Base-by-base conservation (phyloP, 2,329 filamentous ascomycete genomes). In the Xylogone sp. region DNA sequence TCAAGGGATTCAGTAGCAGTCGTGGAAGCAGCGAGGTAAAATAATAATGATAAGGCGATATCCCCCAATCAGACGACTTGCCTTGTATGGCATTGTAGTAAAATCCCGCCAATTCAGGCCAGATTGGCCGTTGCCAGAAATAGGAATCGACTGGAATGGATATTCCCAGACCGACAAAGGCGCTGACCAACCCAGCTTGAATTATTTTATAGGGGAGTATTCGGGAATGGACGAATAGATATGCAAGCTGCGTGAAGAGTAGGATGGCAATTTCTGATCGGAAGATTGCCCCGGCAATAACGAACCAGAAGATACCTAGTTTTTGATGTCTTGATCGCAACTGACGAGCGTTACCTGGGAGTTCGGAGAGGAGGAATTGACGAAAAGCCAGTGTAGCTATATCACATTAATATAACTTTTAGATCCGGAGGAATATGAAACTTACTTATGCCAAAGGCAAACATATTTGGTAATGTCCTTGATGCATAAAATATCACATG, bases 401-500 rank as follows among this genome's bases (percentile, higher is more conserved):
- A 46, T 29, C 2, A 19, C 22, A 19, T 61, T 46, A 60, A 48
- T 42, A 48, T 13, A 42, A 43, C 29, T 12, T 7, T 31, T 45
- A 45, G 18, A 22, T 46, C 24, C 18, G 6, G 13, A 42, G 45
- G n/a, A 12, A 21, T 27, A 19, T 34, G 45, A 20, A 24, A 77
- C 85, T 70, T 75, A 93, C 87, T 90, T 53, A 97, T 72, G 9
- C 84, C 82, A 72, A 97, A 94, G 19, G 94, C 92, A 71, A 97
- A 96, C 87, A 95, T 96, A 68, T 99, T 99, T 2, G 94, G 94
- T 58, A 99, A 73, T 2, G 91, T 94, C 54, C 94, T 80, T 16
- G 91, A 94, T 13, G 92, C 87, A 73, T 99, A 99, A 70, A 90
- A 99, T 55, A 94, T 78, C 55, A 96, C 73, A 71, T 99, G 94